Conservation (phyloP, 371 early-diverging fungal genomes). For the Haplosporangium sp. region DNA sequence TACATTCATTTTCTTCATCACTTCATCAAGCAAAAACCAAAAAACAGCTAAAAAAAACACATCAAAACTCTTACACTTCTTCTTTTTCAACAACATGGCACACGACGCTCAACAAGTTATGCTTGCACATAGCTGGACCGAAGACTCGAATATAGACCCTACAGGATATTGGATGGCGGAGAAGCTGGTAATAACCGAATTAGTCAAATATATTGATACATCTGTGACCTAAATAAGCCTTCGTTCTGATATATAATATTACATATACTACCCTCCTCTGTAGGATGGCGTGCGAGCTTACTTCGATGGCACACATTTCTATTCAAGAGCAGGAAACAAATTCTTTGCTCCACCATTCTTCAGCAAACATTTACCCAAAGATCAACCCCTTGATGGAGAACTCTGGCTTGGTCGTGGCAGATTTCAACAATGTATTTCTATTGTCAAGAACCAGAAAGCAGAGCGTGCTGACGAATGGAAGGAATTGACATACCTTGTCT, state of each 20-base stretch:
- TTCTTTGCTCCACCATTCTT: conserved; percentile 69
- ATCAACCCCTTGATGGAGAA: conserved; percentile 70
- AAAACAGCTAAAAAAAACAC: background rate
- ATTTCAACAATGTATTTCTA: conserved; percentile 65
- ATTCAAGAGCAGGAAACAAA: conserved; percentile 63
- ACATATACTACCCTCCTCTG: background rate
- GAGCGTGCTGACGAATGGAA: conserved; percentile 47
- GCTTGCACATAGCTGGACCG: conserved; percentile 56
- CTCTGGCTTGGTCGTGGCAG: conserved; percentile 66
- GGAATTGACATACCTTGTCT: conserved; percentile 53
- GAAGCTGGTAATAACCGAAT: conserved; percentile 58
- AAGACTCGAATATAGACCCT: conserved; percentile 49
- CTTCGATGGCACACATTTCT: conserved; percentile 62
- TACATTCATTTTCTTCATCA: background rate
- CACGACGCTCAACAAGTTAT: conserved; percentile 49
- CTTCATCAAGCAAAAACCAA: background rate
- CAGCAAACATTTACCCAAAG: conserved; percentile 59
- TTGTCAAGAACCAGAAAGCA: conserved; percentile 61
- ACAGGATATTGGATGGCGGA: conserved; percentile 61
- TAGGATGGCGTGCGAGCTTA: conserved; percentile 68
- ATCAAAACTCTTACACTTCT: background rate
- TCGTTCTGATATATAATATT: no score
- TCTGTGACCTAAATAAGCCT: no score
- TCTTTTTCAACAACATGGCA: conserved; percentile 17
- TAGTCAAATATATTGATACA: no score